phyloP scores from a whole-genome alignment of 1,139 yeast species.

The Debaryomycetaceae sp. region DNA sequence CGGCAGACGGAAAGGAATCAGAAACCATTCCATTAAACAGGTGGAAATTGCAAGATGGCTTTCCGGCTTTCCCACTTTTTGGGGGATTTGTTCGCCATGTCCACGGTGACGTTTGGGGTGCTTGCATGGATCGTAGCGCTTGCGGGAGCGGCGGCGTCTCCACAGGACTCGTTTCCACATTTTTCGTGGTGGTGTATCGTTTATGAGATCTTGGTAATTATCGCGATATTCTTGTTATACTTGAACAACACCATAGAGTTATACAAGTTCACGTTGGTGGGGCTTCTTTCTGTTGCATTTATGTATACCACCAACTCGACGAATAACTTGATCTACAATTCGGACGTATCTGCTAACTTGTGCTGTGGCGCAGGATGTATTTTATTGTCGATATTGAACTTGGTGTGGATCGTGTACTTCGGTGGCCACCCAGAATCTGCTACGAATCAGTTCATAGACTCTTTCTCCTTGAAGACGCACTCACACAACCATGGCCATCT shows the following conservation, averaged over 20 bases:
- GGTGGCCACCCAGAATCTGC: slow-evolving; percentile 82
- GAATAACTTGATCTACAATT: slow-evolving; percentile 70
- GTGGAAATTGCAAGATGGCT: slow-evolving; percentile 22
- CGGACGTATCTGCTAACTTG: slow-evolving; percentile 57
- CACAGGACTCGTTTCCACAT: slow-evolving; percentile 56
- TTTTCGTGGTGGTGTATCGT: slow-evolving; percentile 99
- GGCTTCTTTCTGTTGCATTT: slow-evolving; percentile 62
- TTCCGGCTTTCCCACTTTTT: slow-evolving; percentile 49
- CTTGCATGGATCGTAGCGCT: slow-evolving; percentile 82
- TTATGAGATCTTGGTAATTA: slow-evolving; percentile 63
- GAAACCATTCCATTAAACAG: not conserved
- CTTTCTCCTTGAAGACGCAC: slow-evolving; percentile 46
- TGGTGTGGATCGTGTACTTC: slow-evolving; percentile 81
- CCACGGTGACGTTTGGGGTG: slow-evolving; percentile 59
- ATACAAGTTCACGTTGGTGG: slow-evolving; percentile 63
- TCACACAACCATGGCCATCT: slow-evolving; percentile 27
- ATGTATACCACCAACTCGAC: slow-evolving; percentile 81
- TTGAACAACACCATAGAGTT: slow-evolving; percentile 66
- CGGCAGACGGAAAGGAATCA: not conserved
- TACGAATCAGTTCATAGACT: slow-evolving; percentile 78
- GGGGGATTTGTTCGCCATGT: slow-evolving; percentile 69
- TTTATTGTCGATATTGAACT: slow-evolving; percentile 71
- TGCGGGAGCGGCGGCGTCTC: slow-evolving; percentile 76
- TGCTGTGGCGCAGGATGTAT: slow-evolving; percentile 95
- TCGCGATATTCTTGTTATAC: slow-evolving; percentile 56